Evolutionary conservation across 1,139 yeast species (phyloP).

Genomic region (Sugiyamaella xylanicola): DNA sequence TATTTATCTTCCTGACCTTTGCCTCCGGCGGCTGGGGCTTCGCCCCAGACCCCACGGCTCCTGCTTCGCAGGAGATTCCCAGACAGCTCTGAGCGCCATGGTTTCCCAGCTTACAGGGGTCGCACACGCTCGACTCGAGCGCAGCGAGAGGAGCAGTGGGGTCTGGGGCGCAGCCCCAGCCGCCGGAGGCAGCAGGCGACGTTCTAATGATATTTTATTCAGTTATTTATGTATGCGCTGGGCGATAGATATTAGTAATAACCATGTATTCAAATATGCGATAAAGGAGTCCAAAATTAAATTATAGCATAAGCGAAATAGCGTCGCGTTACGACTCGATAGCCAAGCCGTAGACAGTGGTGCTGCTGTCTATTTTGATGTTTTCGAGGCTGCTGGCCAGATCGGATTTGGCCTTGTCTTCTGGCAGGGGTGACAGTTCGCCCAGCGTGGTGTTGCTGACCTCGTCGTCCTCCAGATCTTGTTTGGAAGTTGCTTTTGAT

Average conservation of each 20-base stretch:
- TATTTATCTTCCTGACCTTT: background rate
- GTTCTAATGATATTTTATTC: no score
- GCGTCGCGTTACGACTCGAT: slow-evolving; percentile 26
- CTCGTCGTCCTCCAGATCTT: slow-evolving; percentile 16
- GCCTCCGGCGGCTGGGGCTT: slow-evolving; percentile 16
- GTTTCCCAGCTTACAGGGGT: no score
- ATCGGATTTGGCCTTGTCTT: background rate
- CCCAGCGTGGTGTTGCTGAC: slow-evolving; percentile 19
- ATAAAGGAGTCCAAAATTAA: slow-evolving; percentile 6
- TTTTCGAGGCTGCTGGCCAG: slow-evolving; percentile 9
- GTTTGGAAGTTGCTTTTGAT: slow-evolving; percentile 1
- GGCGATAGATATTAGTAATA: background rate
- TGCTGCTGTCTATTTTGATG: slow-evolving; percentile 23
- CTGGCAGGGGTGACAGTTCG: slow-evolving; percentile 20
- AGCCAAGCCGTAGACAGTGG: slow-evolving; percentile 31
- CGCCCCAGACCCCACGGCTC: slow-evolving; percentile 11
- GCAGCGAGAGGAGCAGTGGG: background rate
- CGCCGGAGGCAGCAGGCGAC: no score
- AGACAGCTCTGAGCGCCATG: no score
- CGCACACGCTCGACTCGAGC: no score
- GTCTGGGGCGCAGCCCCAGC: background rate
- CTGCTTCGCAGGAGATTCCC: no score
- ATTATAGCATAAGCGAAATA: slow-evolving; percentile 1
- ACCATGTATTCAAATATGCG: slow-evolving; percentile 9
- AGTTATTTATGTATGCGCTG: no score